These are phyloP conservation scores for Bocquillonia castaneifolia DNA, from an alignment of 441 rosid genomes.

Conservation along the genomic window DNA sequence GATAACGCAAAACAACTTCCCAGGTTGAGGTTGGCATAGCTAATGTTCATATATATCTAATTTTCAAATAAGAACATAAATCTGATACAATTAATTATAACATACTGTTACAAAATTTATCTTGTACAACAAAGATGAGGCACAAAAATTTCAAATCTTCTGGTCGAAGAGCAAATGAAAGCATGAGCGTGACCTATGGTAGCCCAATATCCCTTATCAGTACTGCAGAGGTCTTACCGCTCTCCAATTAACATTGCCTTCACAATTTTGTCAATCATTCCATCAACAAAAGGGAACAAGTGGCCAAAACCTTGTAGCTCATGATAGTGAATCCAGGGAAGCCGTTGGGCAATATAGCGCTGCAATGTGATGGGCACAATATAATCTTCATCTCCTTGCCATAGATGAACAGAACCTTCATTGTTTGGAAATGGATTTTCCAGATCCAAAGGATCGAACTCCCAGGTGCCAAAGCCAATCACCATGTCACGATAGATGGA, in stretches of 20 bases:
- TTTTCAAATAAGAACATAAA: too few relatives aligned
- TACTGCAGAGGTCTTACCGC: slow-evolving; percentile 14
- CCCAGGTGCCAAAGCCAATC: slow-evolving; percentile 66
- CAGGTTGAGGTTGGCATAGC: background rate
- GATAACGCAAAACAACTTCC: background rate
- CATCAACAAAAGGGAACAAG: slow-evolving; percentile 35
- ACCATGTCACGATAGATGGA: slow-evolving; percentile 50
- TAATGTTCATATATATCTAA: background rate
- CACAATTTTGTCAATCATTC: slow-evolving; percentile 43
- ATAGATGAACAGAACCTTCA: slow-evolving; percentile 59
- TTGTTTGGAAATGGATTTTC: slow-evolving; percentile 52
- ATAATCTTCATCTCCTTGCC: slow-evolving; percentile 74
- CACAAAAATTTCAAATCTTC: background rate
- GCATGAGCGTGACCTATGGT: background rate
- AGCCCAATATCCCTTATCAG: background rate
- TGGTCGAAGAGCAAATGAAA: background rate
- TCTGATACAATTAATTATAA: background rate
- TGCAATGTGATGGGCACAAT: slow-evolving; percentile 55
- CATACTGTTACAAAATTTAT: background rate
- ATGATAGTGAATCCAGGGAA: slow-evolving; percentile 73
- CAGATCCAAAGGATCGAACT: slow-evolving; percentile 63
- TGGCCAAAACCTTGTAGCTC: slow-evolving; percentile 71
- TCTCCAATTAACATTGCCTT: slow-evolving; percentile 36
- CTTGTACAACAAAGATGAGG: background rate
- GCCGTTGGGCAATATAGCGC: slow-evolving; percentile 51